Evolutionary conservation across 441 rosid species (phyloP), one percentile per base, ranked within the genome.

Genomic region (Erodium moschatum): DNA sequence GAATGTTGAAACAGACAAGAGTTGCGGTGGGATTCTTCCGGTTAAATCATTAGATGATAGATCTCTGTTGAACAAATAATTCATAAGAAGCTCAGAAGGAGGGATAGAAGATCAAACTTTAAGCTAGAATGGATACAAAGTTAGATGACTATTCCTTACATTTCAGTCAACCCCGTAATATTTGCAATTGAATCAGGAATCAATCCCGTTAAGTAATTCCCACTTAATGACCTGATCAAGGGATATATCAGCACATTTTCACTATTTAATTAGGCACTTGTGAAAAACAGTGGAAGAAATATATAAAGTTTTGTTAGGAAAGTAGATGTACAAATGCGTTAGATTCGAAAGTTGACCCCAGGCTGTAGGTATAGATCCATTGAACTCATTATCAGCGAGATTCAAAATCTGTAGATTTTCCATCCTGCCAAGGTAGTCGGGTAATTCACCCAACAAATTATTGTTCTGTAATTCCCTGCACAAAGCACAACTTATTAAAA

Each of bases 401-500:
- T 89, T 88, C 74, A 93, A 78, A 78, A 69, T 76, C 70, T 88
- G 79, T 3, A 93, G 85, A 70, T 74, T 70, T 73, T 70, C 79
- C 91, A 90, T 75, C 72, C 67, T 70, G 76, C 93, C 86, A 63
- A 93, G 76, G 79, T 80, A 87, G 73, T 85, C 89, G 5, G 96
- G 97, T 65, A 93, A 79, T 18, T 29, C 65, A 67, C 96, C 98
- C 44, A 85, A 78, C 67, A 91, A 81, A 67, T 77, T 76, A 70
- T 93, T 93, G 89, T 88, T 82, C 81, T 86, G 91, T 61, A 93
- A 75, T 40, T 91, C 95, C 89, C 98, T 93, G 95, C 83, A 82
- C 66, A 40, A 61, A 79, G 70, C 54, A 67, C 42, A 42, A 44
- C 18, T 66, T 48, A 62, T 11, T 27, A 42, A 24, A 62, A 24